Evolutionary conservation across 352 stramenopile species (phyloP).

Genomic region (Hyaloperonospora brassicae): DNA sequence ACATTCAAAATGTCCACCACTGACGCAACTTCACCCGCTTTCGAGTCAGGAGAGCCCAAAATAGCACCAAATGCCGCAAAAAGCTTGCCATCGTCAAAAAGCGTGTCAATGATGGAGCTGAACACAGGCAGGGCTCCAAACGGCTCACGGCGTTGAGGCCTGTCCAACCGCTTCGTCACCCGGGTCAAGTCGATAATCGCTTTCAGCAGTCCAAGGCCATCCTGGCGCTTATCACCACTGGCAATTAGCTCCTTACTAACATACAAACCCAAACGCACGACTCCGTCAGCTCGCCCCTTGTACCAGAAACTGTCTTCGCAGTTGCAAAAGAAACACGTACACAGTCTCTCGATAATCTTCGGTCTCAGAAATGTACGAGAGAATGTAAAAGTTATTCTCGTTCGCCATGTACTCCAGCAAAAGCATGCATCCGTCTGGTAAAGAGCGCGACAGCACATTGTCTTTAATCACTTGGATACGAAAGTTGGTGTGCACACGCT

Average conservation of each 20-base stretch:
- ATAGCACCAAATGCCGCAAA: slow-evolving; percentile 50
- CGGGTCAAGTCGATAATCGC: slow-evolving; percentile 62
- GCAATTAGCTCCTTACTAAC: slow-evolving; percentile 45
- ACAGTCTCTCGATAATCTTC: slow-evolving; percentile 61
- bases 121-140: slow-evolving; percentile 53
- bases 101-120: slow-evolving; percentile 47
- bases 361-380: slow-evolving; percentile 71
- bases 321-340: slow-evolving; percentile 26
- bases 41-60: slow-evolving; percentile 40
- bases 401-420: slow-evolving; percentile 78
- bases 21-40: slow-evolving; percentile 37
- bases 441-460: slow-evolving; percentile 68
- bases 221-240: slow-evolving; percentile 27
- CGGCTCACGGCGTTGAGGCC: slow-evolving; percentile 44
- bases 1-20: slow-evolving; percentile 63
- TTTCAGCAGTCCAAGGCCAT: slow-evolving; percentile 61
- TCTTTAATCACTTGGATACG: slow-evolving; percentile 85
- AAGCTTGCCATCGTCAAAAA: slow-evolving; percentile 57
- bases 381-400: slow-evolving; percentile 81
- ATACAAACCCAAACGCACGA: background rate
- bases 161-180: slow-evolving; percentile 57
- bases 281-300: slow-evolving; percentile 8
- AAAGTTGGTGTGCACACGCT: slow-evolving; percentile 80
- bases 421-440: slow-evolving; percentile 66
- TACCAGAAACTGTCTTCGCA: background rate